Evolutionary conservation across 768 basidiomycete species (phyloP), one percentile per base, ranked within the genome.

Genomic region (Mycena haematopus): DNA sequence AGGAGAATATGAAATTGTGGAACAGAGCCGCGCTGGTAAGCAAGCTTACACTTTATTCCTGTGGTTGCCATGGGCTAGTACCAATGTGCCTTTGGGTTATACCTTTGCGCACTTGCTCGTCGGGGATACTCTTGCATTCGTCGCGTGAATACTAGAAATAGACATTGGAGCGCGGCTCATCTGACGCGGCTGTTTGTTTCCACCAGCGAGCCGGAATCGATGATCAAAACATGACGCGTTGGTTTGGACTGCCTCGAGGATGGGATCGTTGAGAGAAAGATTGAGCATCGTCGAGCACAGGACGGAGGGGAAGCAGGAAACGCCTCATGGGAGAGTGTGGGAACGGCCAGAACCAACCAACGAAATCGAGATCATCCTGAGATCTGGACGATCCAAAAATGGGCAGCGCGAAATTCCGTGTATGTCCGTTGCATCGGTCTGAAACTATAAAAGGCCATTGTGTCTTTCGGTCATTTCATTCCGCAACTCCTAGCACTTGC

Each of bases 191-290:
- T 15, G 8, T 58, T 44, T 44, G 8, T 17, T n/a, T 35, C 49
- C 21, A 46, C 58, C 24, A 27, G 25, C 24, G 52, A 33, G 6
- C 29, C 17, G 29, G 42, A 25, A 40, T 53, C 36, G 52, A 60
- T 60, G 52, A 54, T 40, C 36, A 45, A 40, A 21, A 60, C 35
- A 54, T 54, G 45, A 55, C 59, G n/a, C n/a, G 53, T 36, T 21
- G 45, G 1, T 22, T 5, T 29, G 6, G 25, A 27, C 24, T 13
- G 52, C 59, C 58, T 60, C 58, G 58, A 60, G 58, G 58, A 24
- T 5, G 52, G 42, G 52, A 24, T 52, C 47, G 42, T 49, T 9
- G 52, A 42, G 33, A 55, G 52, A 60, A 60, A 60, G 52, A 60
- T 33, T 60, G 59, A 47, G 46, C 31, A 47, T 57, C 46, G 49